Percentiles rank a stretch among this genome's conserved stretches.
Evolutionary conservation across 345 rosid genomes (phyloP).

Genomic region (Acer saccharum): DNA sequence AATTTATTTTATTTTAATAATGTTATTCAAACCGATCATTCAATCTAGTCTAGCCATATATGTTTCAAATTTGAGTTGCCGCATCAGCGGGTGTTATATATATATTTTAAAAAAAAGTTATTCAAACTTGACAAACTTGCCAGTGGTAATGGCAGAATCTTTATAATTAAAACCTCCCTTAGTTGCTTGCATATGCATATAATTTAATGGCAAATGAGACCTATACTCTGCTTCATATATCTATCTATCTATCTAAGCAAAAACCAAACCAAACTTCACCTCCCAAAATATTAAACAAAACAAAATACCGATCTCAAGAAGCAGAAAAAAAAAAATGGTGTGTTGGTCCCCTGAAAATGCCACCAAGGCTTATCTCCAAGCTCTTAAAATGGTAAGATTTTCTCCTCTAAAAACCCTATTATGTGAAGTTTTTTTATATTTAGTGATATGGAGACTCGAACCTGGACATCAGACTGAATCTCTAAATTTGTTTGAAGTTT

Average conservation of each 20-base stretch:
- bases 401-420: neutral
- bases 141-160: slow-evolving; percentile 23
- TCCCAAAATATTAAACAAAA: neutral
- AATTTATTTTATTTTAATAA: too few species aligned
- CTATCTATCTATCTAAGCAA: neutral
- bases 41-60: too few species aligned
- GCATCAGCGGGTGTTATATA: neutral
- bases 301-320: neutral
- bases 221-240: neutral
- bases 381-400: slow-evolving; percentile 45
- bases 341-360: slow-evolving; percentile 68
- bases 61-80: too few species aligned
- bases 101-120: neutral
- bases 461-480: too few species aligned
- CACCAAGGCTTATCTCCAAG: slow-evolving; percentile 51
- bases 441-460: too few species aligned
- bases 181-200: too few species aligned
- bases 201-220: slow-evolving; percentile 13
- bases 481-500: too few species aligned
- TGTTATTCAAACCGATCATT: too few species aligned
- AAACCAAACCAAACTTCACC: neutral
- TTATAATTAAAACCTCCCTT: slow-evolving; percentile 2
- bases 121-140: slow-evolving; percentile 7
- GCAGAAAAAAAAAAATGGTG: slow-evolving; percentile 21
- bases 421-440: too few species aligned